phyloP scores from a whole-genome alignment of 2,329 filamentous ascomycete species.

The Scleromitrula shiraiana region DNA sequence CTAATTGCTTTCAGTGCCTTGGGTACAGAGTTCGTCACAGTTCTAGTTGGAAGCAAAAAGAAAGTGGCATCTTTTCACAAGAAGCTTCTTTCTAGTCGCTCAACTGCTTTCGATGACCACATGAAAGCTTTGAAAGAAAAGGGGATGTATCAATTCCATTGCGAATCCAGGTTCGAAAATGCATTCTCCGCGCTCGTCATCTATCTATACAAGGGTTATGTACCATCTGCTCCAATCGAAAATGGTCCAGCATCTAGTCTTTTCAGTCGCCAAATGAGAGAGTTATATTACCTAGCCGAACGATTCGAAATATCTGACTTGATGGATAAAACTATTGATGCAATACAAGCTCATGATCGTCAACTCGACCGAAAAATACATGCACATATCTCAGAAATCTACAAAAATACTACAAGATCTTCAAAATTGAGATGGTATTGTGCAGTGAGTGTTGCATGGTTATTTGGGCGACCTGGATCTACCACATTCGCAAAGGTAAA shows the following conservation, averaged over 20 bases:
- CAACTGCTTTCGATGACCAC: conserved; percentile 3
- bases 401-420: conserved; percentile 1
- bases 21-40: conserved; percentile 3
- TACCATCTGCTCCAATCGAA: not conserved
- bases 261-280: conserved; percentile 2
- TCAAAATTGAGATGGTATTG: not conserved
- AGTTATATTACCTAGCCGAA: conserved; percentile 7
- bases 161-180: conserved; percentile 5
- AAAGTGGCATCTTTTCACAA: conserved; percentile 7
- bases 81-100: conserved; percentile 8
- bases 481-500: not conserved
- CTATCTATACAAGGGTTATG: conserved; percentile 8
- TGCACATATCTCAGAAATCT: conserved; percentile 1
- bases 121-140: conserved; percentile 6
- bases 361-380: not conserved
- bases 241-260: not conserved
- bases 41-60: conserved; percentile 5
- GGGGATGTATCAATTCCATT: conserved; percentile 7
- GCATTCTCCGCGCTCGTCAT: conserved; percentile 5
- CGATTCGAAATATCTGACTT: conserved; percentile 6
- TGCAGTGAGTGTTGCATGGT: conserved; percentile 1
- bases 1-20: not conserved
- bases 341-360: not conserved
- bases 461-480: not conserved
- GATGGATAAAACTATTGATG: conserved; percentile 10